phyloP scores from a whole-genome alignment of 495 filamentous ascomycete genomes.

The Xeromyces bisporus region DNA sequence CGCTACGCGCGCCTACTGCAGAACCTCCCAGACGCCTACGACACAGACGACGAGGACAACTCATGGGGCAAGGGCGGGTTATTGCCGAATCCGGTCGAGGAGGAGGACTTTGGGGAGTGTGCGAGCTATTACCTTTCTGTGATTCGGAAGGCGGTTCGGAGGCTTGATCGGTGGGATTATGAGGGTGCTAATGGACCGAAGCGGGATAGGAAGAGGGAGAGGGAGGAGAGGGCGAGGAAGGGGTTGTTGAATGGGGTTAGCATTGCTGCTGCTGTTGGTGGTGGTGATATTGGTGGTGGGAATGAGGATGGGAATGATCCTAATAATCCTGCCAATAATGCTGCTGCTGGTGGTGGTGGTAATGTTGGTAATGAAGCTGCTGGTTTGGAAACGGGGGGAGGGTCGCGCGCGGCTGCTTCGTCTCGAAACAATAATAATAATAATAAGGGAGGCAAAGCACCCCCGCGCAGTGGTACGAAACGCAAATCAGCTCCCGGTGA shows the following conservation, averaged over 20 bases:
- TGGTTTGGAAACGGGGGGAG: conserved; percentile 5
- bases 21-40: conserved; percentile 51
- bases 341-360: conserved; percentile 1
- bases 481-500: background rate
- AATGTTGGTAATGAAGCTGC: conserved; percentile 1
- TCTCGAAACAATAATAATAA: background rate
- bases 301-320: background rate
- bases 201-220: conserved; percentile 25
- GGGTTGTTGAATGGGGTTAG: background rate
- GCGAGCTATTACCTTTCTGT: conserved; percentile 53
- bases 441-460: too few species aligned
- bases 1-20: conserved; percentile 53
- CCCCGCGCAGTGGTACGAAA: conserved; percentile 7
- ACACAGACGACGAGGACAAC: conserved; percentile 60
- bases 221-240: conserved; percentile 25
- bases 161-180: conserved; percentile 59
- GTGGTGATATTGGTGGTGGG: too few species aligned
- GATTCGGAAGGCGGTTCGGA: conserved; percentile 46
- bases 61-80: conserved; percentile 49
- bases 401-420: conserved; percentile 1
- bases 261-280: too few species aligned
- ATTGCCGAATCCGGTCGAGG: conserved; percentile 42
- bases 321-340: background rate
- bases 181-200: conserved; percentile 33
- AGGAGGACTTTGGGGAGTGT: conserved; percentile 70